These are phyloP conservation scores for Lycium ferocissimum DNA, from an alignment of 257 asterid species.

Conservation along the genomic window DNA sequence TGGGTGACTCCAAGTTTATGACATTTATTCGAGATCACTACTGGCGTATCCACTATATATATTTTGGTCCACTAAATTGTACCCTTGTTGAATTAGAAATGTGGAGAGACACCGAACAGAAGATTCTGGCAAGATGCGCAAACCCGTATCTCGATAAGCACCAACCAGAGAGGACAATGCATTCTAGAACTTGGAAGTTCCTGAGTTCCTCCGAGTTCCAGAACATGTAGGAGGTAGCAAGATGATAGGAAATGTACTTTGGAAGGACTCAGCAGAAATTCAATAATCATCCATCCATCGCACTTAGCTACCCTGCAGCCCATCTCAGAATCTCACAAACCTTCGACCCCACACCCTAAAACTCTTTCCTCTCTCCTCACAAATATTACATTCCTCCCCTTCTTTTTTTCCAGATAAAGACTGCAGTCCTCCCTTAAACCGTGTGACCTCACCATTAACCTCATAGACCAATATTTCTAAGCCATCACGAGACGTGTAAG, in stretches of 20 bases:
- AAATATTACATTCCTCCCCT: neutral
- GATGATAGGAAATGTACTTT: neutral
- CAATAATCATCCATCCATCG: neutral
- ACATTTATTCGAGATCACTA: neutral
- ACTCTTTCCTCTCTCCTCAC: neutral
- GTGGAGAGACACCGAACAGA: neutral
- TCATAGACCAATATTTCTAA: neutral
- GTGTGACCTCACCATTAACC: constrained; percentile 14
- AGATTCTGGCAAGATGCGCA: neutral
- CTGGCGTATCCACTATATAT: neutral
- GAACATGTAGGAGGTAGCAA: constrained; percentile 14
- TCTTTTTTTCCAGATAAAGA: neutral
- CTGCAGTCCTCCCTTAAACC: constrained; percentile 5
- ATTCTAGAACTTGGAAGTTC: neutral
- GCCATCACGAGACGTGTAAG: neutral
- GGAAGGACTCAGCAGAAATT: neutral
- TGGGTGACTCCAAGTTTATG: neutral
- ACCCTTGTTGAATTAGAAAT: constrained; percentile 11
- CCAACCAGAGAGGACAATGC: neutral
- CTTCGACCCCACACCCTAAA: neutral
- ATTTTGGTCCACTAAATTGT: neutral
- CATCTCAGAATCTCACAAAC: constrained; percentile 10
- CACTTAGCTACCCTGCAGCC: neutral
- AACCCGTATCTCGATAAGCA: neutral
- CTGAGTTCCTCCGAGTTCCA: neutral